Evolutionary conservation across 2,329 filamentous ascomycete genomes (phyloP).

Genomic region (Microsporum audouinii): DNA sequence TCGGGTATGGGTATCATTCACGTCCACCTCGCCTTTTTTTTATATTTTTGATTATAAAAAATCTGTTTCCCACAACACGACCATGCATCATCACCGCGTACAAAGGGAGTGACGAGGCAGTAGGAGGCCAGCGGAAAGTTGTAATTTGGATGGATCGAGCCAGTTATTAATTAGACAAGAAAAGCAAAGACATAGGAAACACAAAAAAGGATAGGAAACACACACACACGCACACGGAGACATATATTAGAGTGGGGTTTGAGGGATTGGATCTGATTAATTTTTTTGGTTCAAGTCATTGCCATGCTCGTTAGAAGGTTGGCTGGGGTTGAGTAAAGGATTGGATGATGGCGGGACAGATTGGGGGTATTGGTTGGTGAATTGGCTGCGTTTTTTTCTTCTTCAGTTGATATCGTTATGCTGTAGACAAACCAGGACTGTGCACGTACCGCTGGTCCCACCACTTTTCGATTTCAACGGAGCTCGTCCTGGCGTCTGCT

Average conservation of each 20-base stretch:
- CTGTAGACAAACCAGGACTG: conserved; percentile 19
- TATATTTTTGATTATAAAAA: not conserved
- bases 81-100: not conserved
- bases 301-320: conserved; percentile 1
- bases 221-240: not conserved
- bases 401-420: conserved; percentile 7
- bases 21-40: conserved; percentile 15
- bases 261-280: not conserved
- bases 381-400: not conserved
- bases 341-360: not conserved
- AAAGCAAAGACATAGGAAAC: conserved; percentile 5
- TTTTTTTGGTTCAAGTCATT: not conserved
- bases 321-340: not conserved
- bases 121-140: not conserved
- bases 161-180: conserved; percentile 6
- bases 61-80: conserved; percentile 13
- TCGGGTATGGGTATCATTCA: conserved; percentile 17
- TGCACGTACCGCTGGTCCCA: conserved; percentile 28
- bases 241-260: conserved; percentile 4
- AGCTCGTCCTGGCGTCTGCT: conserved; percentile 22
- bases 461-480: conserved; percentile 33
- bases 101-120: not conserved
- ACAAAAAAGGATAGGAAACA: conserved; percentile 1
- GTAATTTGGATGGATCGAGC: not conserved
- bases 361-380: not conserved